These are phyloP conservation scores for Alternaria triticimaculans DNA, from an alignment of 2,329 filamentous ascomycete genomes.

Conservation along the genomic window DNA sequence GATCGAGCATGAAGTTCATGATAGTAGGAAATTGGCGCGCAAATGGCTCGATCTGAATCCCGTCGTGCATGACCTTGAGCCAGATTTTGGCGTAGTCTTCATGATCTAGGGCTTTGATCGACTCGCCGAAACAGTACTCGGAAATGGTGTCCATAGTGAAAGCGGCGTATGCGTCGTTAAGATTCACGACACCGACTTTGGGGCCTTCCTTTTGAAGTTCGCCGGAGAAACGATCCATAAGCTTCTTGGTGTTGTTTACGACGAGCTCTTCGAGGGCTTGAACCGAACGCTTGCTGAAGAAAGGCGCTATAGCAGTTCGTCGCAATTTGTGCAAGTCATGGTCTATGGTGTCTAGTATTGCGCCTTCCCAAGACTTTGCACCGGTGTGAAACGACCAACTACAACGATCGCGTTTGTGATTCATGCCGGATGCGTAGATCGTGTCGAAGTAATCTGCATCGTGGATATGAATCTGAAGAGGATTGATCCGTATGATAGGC, in stretches of 20 bases:
- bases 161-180: conserved; percentile 15
- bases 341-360: conserved; percentile 21
- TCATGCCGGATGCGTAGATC: conserved; percentile 16
- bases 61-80: not conserved
- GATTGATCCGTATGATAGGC: conserved; percentile 21
- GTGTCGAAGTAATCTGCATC: conserved; percentile 23
- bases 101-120: not conserved
- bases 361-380: not conserved
- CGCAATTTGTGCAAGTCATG: conserved; percentile 34
- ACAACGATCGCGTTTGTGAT: conserved; percentile 17
- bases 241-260: not conserved
- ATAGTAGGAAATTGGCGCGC: not conserved
- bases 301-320: conserved; percentile 26
- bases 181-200: not conserved
- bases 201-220: not conserved
- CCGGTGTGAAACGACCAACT: conserved; percentile 13
- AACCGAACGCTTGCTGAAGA: conserved; percentile 28
- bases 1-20: not conserved
- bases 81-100: conserved; percentile 7
- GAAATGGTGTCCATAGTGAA: conserved; percentile 24
- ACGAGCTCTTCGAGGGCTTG: conserved; percentile 24
- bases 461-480: conserved; percentile 23
- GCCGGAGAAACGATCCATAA: not conserved
- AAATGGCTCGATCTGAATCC: not conserved
- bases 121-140: conserved; percentile 14